Evolutionary conservation across 768 basidiomycete species (phyloP), one percentile per base, ranked within the genome.

Genomic region (Scleroderma citrinum): DNA sequence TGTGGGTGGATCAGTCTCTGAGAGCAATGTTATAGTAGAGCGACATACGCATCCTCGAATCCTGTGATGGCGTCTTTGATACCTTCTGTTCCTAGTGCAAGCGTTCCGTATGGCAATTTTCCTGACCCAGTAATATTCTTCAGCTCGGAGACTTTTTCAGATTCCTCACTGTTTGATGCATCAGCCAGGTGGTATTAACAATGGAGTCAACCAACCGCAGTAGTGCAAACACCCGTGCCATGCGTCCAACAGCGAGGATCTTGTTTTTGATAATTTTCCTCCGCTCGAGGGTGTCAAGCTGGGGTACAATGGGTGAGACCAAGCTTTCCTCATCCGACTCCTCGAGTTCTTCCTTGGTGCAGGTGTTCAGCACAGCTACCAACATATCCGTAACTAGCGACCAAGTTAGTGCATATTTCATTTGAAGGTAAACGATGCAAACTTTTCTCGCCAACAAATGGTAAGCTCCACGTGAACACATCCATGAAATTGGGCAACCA

Each of bases 401-500:
- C 17, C 46, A 3, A 29, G 35, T 35, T 14, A 23, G 19, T 17
- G 12, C 32, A 2, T 23, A 2, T 17, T 7, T 17, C 17, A 47
- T 17, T 13, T 13, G 11, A 19, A 21, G 24, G 21, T 16, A 8
- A 32, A 29, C 14, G 14, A 32, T 32, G 43, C 81, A 56, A 58
- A 92, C 95, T 98, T 71, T 99, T 98, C 69, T 94, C 89, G 54
- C 94, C 96, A 7, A 99, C 96, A 61, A 98, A 98, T 1, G 96
- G 96, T 51, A 99, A 69, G 74, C 87, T 90, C 96, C 96, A 99
- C 0, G 96, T 97, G 64, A 99, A 99, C 20, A 94, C 94, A 59
- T 98, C 95, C 94, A 98, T 97, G 62, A 99, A 99, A 68, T 99
- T 99, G 4, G 96, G 96, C 47, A 99, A 72, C 95, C 95, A 98